Percentiles rank a stretch among this genome's conserved stretches.
These are phyloP conservation scores for Candida silvatica DNA, from an alignment of 805 yeast genomes.

Conservation along the genomic window DNA sequence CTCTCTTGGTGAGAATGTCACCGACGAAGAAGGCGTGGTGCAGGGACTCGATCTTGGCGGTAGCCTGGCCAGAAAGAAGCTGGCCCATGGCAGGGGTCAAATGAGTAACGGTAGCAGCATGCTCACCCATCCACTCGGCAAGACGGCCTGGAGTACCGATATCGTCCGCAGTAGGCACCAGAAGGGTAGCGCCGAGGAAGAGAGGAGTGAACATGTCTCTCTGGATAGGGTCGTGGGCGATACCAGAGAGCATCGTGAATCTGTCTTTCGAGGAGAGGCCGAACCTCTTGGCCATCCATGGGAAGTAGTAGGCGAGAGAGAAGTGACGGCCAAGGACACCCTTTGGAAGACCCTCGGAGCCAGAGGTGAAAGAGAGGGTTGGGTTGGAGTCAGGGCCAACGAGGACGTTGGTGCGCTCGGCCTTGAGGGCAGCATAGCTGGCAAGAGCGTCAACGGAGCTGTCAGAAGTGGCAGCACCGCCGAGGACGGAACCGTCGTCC, in stretches of 20 bases:
- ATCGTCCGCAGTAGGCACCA: slow-evolving; percentile 94
- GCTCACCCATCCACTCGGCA: slow-evolving; percentile 93
- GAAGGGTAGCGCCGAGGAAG: slow-evolving; percentile 86
- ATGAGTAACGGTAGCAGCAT: slow-evolving; percentile 93
- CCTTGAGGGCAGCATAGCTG: slow-evolving; percentile 35
- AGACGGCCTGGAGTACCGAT: slow-evolving; percentile 97
- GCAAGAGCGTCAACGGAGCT: slow-evolving; percentile 39
- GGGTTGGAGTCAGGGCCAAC: slow-evolving; percentile 99
- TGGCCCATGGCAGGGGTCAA: slow-evolving; percentile 99
- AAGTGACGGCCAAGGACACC: slow-evolving; percentile 98
- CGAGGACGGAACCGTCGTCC: slow-evolving; percentile 64
- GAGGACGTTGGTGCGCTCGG: slow-evolving; percentile 69
- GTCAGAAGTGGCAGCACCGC: slow-evolving; percentile 38
- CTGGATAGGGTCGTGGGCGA: slow-evolving; percentile 99
- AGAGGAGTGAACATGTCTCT: slow-evolving; percentile 98
- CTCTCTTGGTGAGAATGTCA: slow-evolving; percentile 94
- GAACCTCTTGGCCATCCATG: slow-evolving; percentile 94
- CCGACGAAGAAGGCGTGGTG: slow-evolving; percentile 99
- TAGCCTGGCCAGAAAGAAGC: slow-evolving; percentile 89
- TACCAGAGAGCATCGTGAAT: slow-evolving; percentile 97
- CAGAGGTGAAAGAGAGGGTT: slow-evolving; percentile 92
- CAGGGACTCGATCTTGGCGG: slow-evolving; percentile 71
- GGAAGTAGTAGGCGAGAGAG: slow-evolving; percentile 94
- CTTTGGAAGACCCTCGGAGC: slow-evolving; percentile 97
- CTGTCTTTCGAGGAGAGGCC: slow-evolving; percentile 69